Evolutionary conservation across 192 early-diverging fungal genomes (phyloP).

Genomic region (Backusella tuberculispora): DNA sequence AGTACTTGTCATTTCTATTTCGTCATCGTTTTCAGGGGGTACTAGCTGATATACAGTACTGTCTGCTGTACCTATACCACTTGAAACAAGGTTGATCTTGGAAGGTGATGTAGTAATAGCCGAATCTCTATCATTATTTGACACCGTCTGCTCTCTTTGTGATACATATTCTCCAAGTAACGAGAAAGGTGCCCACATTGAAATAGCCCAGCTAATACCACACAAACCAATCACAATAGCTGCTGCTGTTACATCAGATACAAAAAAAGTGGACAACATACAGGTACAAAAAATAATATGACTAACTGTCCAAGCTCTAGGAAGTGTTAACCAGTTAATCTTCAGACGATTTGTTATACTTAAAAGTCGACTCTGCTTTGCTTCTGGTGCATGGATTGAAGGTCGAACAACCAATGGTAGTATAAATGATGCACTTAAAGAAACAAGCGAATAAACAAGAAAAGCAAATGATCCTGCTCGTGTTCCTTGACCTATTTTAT

Average conservation of each 20-base stretch:
- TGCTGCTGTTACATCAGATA: conserved; percentile 57
- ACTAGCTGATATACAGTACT: background rate
- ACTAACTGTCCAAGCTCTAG: conserved; percentile 71
- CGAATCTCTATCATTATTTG: background rate
- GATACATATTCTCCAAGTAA: conserved; percentile 81
- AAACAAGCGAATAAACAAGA: conserved; percentile 80
- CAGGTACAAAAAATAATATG: conserved; percentile 70
- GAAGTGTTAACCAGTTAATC: conserved; percentile 31
- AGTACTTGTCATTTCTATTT: conserved; percentile 18
- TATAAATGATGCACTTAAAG: conserved; percentile 58
- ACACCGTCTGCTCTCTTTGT: conserved; percentile 32
- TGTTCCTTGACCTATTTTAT: conserved; percentile 51
- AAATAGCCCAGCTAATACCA: conserved; percentile 86
- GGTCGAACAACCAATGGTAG: conserved; percentile 47
- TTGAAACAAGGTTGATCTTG: background rate
- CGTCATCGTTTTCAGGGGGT: background rate
- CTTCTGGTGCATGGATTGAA: conserved; percentile 9
- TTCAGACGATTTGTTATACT: conserved; percentile 18
- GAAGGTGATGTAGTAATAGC: background rate
- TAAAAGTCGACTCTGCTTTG: background rate
- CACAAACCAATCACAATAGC: conserved; percentile 70
- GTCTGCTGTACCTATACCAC: conserved; percentile 3
- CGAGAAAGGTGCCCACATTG: conserved; percentile 93
- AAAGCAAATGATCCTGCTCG: conserved; percentile 88
- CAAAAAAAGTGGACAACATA: conserved; percentile 70